Evolutionary conservation across 139 green algal species (phyloP).

Genomic region (Bryopsis sp.): DNA sequence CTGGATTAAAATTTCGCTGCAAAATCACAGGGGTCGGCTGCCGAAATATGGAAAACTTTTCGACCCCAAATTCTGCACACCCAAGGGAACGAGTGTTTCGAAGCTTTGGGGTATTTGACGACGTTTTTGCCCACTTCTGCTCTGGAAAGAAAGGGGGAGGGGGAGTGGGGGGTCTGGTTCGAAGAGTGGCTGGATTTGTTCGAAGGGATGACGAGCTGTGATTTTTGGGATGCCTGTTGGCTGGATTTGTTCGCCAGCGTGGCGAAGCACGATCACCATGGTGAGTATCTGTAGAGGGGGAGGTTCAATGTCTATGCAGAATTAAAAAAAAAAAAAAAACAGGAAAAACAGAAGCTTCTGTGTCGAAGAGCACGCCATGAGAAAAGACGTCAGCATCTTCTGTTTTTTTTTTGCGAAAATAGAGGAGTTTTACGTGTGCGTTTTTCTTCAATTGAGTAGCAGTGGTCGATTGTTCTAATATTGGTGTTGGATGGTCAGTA

Average conservation of each 20-base stretch:
- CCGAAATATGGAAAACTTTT: not conserved
- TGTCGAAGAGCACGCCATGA: not conserved
- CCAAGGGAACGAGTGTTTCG: conserved; percentile 6
- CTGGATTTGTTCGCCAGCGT: conserved; percentile 1
- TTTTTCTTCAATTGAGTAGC: not conserved
- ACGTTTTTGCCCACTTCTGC: not conserved
- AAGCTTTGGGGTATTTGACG: not conserved
- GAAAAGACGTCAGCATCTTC: not conserved
- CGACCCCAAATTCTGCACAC: not conserved
- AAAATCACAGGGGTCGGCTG: not conserved
- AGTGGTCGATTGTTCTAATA: not conserved
- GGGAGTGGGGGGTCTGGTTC: not conserved
- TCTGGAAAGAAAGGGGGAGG: not conserved
- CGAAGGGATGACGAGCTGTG: not conserved
- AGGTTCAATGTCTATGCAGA: not conserved
- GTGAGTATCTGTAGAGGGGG: not conserved
- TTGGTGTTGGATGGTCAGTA: too few species aligned
- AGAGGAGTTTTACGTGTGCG: too few species aligned
- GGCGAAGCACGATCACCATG: conserved; percentile 1
- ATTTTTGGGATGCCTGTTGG: not conserved
- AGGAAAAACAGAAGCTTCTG: too few species aligned
- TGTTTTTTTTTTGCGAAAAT: not conserved
- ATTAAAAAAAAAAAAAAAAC: not conserved
- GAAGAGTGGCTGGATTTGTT: conserved; percentile 9
- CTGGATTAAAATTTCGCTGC: not conserved